Conservation (phyloP, 225 moss, liverwort and hornwort species). For the Marchantia polymorpha region DNA sequence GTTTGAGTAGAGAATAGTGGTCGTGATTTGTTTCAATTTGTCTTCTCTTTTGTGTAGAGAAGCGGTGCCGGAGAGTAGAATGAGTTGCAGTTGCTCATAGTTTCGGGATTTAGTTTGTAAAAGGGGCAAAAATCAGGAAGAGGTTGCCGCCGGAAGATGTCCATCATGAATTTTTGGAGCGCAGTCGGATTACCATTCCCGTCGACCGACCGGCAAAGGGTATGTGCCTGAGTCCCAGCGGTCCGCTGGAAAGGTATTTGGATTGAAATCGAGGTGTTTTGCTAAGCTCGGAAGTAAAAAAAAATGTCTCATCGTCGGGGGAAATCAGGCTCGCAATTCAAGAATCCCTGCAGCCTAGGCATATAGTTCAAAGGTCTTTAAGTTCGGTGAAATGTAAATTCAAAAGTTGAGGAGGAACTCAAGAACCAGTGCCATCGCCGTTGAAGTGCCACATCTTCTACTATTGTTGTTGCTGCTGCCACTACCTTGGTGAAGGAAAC, state of each 20-base stretch:
- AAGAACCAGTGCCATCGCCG: too few relatives aligned
- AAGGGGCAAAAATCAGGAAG: too few relatives aligned
- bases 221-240: neutral
- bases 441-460: too few relatives aligned
- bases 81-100: too few relatives aligned
- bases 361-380: slow-evolving; percentile 12
- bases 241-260: neutral
- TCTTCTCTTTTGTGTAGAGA: too few relatives aligned
- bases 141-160: too few relatives aligned
- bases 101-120: too few relatives aligned
- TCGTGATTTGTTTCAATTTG: too few relatives aligned
- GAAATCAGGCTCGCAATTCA: neutral
- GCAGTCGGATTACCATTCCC: slow-evolving; percentile 9
- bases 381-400: neutral
- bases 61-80: too few relatives aligned
- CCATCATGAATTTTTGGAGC: neutral
- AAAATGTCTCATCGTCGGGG: neutral
- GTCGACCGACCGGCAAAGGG: neutral
- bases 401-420: neutral
- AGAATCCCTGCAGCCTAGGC: slow-evolving; percentile 13
- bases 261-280: neutral
- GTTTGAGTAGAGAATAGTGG: too few relatives aligned
- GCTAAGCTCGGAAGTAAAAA: neutral
- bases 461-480: too few relatives aligned
- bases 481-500: too few relatives aligned